These are phyloP conservation scores for Eimeria mitis DNA, from an alignment of 169 alveolate genomes.

Conservation along the genomic window DNA sequence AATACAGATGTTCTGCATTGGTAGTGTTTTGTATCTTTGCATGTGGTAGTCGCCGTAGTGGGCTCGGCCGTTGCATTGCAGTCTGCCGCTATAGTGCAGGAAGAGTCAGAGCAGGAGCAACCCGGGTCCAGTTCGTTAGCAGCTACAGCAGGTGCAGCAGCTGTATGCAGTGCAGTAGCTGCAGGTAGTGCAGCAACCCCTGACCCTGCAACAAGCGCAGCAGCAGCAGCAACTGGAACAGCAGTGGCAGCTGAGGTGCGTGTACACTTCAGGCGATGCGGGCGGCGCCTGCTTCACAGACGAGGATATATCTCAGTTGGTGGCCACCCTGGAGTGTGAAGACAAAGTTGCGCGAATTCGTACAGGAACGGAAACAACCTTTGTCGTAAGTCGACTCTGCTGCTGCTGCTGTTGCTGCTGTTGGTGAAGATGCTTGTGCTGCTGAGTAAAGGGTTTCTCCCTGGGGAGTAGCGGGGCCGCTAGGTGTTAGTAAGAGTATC, in stretches of 20 bases:
- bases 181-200: neutral
- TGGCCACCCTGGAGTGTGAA: constrained; percentile 77
- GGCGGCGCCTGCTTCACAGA: constrained; percentile 76
- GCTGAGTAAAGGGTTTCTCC: neutral
- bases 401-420: neutral
- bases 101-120: neutral
- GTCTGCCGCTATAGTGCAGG: neutral
- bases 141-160: neutral
- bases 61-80: neutral
- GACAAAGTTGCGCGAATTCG: constrained; percentile 71
- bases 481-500: neutral
- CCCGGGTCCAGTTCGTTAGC: neutral
- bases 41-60: neutral
- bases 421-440: constrained; percentile 12
- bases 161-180: neutral
- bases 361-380: constrained; percentile 36
- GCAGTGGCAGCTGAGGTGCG: neutral
- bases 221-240: neutral
- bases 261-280: constrained; percentile 51
- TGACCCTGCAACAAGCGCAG: neutral
- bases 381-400: constrained; percentile 34
- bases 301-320: constrained; percentile 76
- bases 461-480: neutral
- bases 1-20: neutral
- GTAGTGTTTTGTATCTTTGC: neutral